phyloP scores from a whole-genome alignment of 495 filamentous ascomycete species.

The Letharia columbiana region DNA sequence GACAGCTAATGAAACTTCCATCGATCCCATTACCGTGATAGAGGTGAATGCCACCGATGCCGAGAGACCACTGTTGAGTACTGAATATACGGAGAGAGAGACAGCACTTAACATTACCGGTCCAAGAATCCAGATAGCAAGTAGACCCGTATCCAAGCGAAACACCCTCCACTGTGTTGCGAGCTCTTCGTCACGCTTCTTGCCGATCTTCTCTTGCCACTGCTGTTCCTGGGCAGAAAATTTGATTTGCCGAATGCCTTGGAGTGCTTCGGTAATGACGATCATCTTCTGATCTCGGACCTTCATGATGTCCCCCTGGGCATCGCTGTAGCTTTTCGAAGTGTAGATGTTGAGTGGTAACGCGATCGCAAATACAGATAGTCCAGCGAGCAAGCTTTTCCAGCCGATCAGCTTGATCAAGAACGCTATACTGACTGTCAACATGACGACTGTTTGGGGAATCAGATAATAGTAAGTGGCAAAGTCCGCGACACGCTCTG shows the following conservation, averaged over 20 bases:
- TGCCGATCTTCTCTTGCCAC: constrained; percentile 69
- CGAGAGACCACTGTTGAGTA: constrained; percentile 50
- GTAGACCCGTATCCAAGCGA: constrained; percentile 43
- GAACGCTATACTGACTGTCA: constrained; percentile 57
- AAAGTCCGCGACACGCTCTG: constrained; percentile 65
- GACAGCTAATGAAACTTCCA: constrained; percentile 62
- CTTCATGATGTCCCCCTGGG: constrained; percentile 71
- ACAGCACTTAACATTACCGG: constrained; percentile 67
- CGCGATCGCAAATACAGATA: constrained; percentile 53
- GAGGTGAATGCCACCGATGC: constrained; percentile 77
- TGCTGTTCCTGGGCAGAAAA: constrained; percentile 73
- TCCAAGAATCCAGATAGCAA: constrained; percentile 63
- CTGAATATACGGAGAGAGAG: constrained; percentile 60
- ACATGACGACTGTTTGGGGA: constrained; percentile 44
- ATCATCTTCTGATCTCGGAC: constrained; percentile 68
- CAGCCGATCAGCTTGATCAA: constrained; percentile 64
- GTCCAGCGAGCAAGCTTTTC: constrained; percentile 58
- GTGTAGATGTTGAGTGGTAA: constrained; percentile 62
- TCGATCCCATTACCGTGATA: constrained; percentile 60
- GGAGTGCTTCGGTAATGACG: constrained; percentile 69
- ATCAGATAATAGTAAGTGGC: constrained; percentile 58
- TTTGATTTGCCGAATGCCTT: constrained; percentile 82
- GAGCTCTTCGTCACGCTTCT: constrained; percentile 58
- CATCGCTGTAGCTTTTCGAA: constrained; percentile 55
- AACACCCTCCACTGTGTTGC: constrained; percentile 56